These are phyloP conservation scores for Suillus occidentalis DNA, from an alignment of 768 basidiomycete genomes.

Conservation along the genomic window DNA sequence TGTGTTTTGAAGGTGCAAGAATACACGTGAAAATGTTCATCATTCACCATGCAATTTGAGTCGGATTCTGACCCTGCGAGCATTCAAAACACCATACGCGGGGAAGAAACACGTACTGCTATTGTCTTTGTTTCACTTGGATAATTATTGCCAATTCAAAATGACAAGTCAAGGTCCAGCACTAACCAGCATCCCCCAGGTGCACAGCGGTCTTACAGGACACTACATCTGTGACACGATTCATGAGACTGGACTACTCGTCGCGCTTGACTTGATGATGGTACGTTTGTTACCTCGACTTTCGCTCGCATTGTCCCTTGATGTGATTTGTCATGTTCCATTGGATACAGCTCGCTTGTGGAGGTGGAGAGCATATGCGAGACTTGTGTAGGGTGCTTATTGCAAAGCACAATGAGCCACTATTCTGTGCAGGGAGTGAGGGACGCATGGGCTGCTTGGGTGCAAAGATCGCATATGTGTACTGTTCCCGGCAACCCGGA, in stretches of 20 bases:
- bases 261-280: conserved; percentile 44
- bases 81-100: no score
- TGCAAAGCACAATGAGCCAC: neutral
- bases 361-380: conserved; percentile 73
- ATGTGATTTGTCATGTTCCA: neutral
- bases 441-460: neutral
- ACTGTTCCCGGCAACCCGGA: neutral
- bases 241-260: neutral
- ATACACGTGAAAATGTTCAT: no score
- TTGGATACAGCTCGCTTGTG: conserved; percentile 55
- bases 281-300: neutral
- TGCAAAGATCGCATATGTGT: neutral
- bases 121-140: no score
- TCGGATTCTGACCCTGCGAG: no score
- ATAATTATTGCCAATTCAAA: no score
- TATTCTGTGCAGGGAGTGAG: neutral
- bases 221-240: neutral
- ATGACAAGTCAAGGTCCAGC: neutral
- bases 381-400: conserved; percentile 91
- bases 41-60: no score
- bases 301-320: no score
- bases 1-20: no score
- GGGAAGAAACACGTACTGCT: no score
- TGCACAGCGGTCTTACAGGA: conserved; percentile 90
- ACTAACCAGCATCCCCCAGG: conserved; percentile 37